phyloP scores from a whole-genome alignment of 129 eudicot species.

The Silybum marianum region DNA sequence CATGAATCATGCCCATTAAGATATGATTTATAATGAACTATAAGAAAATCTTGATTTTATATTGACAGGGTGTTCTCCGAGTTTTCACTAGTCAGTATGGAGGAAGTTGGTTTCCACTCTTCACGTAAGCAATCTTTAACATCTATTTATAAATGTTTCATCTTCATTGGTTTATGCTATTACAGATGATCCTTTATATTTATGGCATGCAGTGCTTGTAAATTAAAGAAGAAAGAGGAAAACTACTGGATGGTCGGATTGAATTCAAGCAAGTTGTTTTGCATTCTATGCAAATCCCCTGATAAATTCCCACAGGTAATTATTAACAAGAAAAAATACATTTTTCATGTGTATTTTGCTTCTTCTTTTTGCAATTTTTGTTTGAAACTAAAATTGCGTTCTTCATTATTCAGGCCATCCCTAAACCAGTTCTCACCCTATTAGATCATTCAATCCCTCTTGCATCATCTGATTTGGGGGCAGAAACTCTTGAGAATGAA shows the following conservation, averaged over 20 bases:
- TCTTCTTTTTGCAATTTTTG: neutral
- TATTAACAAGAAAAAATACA: neutral
- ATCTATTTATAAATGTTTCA: constrained; percentile 18
- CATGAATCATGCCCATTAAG: neutral
- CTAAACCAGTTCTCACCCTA: constrained; percentile 84
- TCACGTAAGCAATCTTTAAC: constrained; percentile 57
- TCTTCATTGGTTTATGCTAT: neutral
- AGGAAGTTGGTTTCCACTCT: constrained; percentile 92
- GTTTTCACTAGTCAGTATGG: constrained; percentile 78
- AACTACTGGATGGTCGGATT: constrained; percentile 92
- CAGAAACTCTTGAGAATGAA: constrained; percentile 91
- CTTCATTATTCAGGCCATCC: constrained; percentile 50
- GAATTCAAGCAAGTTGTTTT: constrained; percentile 76
- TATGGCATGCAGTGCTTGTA: constrained; percentile 59
- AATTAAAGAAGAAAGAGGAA: constrained; percentile 72
- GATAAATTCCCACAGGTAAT: constrained; percentile 87
- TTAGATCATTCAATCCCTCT: constrained; percentile 88
- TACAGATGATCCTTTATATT: neutral
- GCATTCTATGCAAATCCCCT: constrained; percentile 91
- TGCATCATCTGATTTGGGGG: constrained; percentile 95
- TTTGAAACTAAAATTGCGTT: neutral
- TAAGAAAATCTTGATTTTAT: constrained; percentile 11
- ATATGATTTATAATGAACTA: neutral
- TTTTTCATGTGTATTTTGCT: neutral
- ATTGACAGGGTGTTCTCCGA: constrained; percentile 73